These are phyloP conservation scores for Alternaria arbusti DNA, from an alignment of 2,329 filamentous ascomycete genomes.

Conservation along the genomic window DNA sequence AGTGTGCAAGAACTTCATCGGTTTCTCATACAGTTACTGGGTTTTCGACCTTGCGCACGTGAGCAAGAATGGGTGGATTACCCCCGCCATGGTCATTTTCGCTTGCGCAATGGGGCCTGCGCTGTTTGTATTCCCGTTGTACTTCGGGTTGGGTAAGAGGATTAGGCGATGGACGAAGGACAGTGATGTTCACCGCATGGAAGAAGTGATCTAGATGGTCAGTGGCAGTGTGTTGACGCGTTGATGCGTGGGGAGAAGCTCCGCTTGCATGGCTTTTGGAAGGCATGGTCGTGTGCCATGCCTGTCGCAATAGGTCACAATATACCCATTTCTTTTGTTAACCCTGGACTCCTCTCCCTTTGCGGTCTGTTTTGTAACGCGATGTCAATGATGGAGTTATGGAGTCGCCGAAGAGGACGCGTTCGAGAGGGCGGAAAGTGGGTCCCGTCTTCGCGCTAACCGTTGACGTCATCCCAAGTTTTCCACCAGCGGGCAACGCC, in stretches of 20 bases:
- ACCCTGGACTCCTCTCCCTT: not conserved
- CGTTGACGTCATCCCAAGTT: conserved; percentile 17
- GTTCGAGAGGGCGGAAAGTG: not conserved
- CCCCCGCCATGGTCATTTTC: conserved; percentile 54
- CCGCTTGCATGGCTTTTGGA: not conserved
- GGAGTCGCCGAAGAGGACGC: not conserved
- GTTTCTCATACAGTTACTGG: conserved; percentile 53
- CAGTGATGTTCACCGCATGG: conserved; percentile 24
- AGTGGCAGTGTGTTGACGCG: not conserved
- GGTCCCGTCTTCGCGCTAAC: conserved; percentile 6
- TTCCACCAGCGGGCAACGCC: conserved; percentile 1
- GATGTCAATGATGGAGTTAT: not conserved
- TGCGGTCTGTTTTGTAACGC: too few species aligned
- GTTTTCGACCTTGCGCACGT: conserved; percentile 47
- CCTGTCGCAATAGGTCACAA: not conserved
- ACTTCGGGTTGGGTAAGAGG: conserved; percentile 51
- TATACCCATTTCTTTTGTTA: not conserved
- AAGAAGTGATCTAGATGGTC: conserved; percentile 14
- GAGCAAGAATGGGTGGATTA: conserved; percentile 48
- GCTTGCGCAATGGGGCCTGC: conserved; percentile 50
- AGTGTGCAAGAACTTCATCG: conserved; percentile 55
- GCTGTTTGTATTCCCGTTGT: conserved; percentile 50
- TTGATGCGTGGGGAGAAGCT: not conserved
- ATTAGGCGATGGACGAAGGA: conserved; percentile 48
- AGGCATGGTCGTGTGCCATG: not conserved